Evolutionary conservation across 768 basidiomycete genomes (phyloP).

Genomic region (Chalciporus pseudorubinellus): DNA sequence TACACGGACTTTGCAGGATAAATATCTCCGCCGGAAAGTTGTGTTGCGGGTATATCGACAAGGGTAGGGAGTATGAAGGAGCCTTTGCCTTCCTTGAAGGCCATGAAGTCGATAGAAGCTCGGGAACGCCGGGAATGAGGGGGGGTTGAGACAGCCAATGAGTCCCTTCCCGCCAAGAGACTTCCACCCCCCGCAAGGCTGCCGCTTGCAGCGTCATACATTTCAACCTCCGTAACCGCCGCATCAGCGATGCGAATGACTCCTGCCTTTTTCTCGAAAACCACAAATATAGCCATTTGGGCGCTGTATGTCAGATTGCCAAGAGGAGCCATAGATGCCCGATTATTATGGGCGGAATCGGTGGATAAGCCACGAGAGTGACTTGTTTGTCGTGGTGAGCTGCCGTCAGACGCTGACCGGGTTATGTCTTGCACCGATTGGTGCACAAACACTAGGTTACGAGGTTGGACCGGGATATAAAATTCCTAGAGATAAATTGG

Average conservation of each 20-base stretch:
- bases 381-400: conserved; percentile 23
- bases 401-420: conserved; percentile 43
- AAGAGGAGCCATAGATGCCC: conserved; percentile 30
- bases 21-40: conserved; percentile 14
- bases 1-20: conserved; percentile 45
- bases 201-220: conserved; percentile 40
- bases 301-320: conserved; percentile 53
- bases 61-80: conserved; percentile 28
- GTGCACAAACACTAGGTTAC: conserved; percentile 66
- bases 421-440: conserved; percentile 58
- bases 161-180: conserved; percentile 22
- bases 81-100: conserved; percentile 35
- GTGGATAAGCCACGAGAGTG: conserved; percentile 46
- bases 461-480: conserved; percentile 71
- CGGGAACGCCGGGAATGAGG: conserved; percentile 37
- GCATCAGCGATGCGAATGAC: conserved; percentile 79
- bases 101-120: conserved; percentile 43
- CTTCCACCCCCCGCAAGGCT: conserved; percentile 16
- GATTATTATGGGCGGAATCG: conserved; percentile 26
- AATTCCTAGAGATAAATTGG: conserved; percentile 58
- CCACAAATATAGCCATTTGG: conserved; percentile 76
- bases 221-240: conserved; percentile 74
- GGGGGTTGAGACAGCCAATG: conserved; percentile 23
- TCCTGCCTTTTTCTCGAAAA: conserved; percentile 87
- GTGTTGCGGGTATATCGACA: conserved; percentile 23